Conservation (phyloP, 1,139 yeast species). For the Suhomyces terraborum region DNA sequence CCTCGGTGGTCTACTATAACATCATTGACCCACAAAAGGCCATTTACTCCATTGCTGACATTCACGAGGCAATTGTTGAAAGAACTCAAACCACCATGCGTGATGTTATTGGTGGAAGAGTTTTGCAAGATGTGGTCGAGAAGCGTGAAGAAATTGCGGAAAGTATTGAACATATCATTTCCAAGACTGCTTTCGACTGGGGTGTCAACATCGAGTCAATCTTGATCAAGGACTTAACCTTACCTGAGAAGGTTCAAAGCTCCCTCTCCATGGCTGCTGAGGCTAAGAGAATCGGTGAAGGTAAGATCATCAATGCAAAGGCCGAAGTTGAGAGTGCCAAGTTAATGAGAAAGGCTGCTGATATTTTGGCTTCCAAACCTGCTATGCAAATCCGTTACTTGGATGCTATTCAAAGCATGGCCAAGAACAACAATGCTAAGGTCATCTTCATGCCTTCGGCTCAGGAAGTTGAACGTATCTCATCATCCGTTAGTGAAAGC, state of each 20-base stretch:
- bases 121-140: conserved; percentile 73
- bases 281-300: conserved; percentile 75
- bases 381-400: conserved; percentile 81
- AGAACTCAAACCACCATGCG: conserved; percentile 76
- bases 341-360: conserved; percentile 79
- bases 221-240: conserved; percentile 65
- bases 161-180: conserved; percentile 61
- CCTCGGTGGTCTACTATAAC: conserved; percentile 70
- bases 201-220: conserved; percentile 73
- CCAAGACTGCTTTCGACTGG: conserved; percentile 69
- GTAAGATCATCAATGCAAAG: conserved; percentile 72
- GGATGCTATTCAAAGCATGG: conserved; percentile 81
- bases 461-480: conserved; percentile 42
- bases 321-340: conserved; percentile 80
- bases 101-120: conserved; percentile 70
- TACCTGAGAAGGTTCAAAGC: conserved; percentile 59
- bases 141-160: conserved; percentile 74
- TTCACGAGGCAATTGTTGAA: conserved; percentile 62
- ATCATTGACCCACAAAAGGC: conserved; percentile 73
- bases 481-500: conserved; percentile 14
- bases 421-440: conserved; percentile 59
- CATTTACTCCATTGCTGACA: conserved; percentile 56
- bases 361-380: conserved; percentile 70
- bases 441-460: conserved; percentile 74
- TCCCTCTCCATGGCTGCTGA: conserved; percentile 76